These are phyloP conservation scores for Metschnikowia gelsemii DNA, from an alignment of 805 yeast genomes.

Conservation along the genomic window DNA sequence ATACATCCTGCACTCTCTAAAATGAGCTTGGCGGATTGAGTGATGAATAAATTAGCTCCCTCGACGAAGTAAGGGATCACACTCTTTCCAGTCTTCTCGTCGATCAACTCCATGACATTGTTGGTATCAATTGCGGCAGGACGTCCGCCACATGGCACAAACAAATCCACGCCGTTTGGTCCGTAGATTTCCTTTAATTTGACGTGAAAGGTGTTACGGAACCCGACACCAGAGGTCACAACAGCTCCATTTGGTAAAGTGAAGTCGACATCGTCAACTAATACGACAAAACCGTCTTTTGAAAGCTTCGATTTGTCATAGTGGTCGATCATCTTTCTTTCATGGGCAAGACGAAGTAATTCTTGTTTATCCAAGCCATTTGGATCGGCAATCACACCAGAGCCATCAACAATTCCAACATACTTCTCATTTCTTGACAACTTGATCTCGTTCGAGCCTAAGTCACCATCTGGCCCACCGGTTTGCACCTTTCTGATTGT, in stretches of 20 bases:
- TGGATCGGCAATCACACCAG: conserved; percentile 93
- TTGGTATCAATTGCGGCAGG: conserved; percentile 92
- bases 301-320: conserved; percentile 70
- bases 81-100: conserved; percentile 70
- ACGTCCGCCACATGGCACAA: conserved; percentile 99
- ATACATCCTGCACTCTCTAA: conserved; percentile 85
- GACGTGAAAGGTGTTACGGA: conserved; percentile 88
- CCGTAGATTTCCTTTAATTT: conserved; percentile 63
- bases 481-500: conserved; percentile 83
- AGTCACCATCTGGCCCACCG: conserved; percentile 99
- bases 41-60: conserved; percentile 94
- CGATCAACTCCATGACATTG: conserved; percentile 71
- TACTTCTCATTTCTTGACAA: conserved; percentile 81
- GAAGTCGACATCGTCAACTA: conserved; percentile 81
- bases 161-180: conserved; percentile 64
- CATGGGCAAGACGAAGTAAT: conserved; percentile 71
- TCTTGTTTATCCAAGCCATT: conserved; percentile 82
- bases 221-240: conserved; percentile 80
- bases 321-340: conserved; percentile 69
- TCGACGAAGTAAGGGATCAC: conserved; percentile 87
- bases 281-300: conserved; percentile 72
- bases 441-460: conserved; percentile 92
- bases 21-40: conserved; percentile 87
- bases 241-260: conserved; percentile 72
- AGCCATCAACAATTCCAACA: conserved; percentile 90